Evolutionary conservation across 106 monocot genomes (phyloP).

Genomic region (Dendrobium officinale): DNA sequence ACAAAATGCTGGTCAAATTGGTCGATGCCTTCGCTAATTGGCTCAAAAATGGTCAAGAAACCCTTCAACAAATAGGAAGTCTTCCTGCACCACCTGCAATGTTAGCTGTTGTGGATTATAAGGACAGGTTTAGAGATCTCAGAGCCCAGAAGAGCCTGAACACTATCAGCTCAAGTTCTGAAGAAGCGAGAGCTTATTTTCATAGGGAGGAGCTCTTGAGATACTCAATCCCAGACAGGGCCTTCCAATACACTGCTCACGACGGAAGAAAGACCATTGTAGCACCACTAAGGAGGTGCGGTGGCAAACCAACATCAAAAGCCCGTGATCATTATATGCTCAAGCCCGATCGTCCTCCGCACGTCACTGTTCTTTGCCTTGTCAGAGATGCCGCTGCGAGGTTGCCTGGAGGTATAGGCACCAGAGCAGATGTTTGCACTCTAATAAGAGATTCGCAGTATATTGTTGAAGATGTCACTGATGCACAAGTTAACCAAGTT

Average conservation of each 20-base stretch:
- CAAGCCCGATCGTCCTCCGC: conserved; percentile 77
- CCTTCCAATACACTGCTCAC: conserved; percentile 76
- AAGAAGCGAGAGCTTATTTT: conserved; percentile 78
- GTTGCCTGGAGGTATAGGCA: conserved; percentile 90
- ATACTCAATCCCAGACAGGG: conserved; percentile 88
- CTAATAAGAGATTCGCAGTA: conserved; percentile 90
- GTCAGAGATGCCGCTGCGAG: conserved; percentile 94
- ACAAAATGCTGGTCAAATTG: conserved; percentile 93
- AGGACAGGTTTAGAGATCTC: conserved; percentile 88
- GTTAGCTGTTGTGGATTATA: conserved; percentile 52
- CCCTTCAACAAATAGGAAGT: conserved; percentile 83
- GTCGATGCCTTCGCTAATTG: conserved; percentile 99
- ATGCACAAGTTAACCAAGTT: conserved; percentile 75
- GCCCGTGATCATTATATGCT: conserved; percentile 97
- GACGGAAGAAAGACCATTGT: conserved; percentile 91
- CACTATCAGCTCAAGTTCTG: conserved; percentile 79
- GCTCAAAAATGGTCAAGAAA: conserved; percentile 88
- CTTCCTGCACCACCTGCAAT: conserved; percentile 73
- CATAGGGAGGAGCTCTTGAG: conserved; percentile 68
- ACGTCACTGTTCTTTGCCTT: conserved; percentile 92
- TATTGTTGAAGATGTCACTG: conserved; percentile 74
- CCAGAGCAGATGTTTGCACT: conserved; percentile 93
- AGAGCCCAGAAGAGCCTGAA: conserved; percentile 88
- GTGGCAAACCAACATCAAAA: conserved; percentile 96
- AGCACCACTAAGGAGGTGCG: conserved; percentile 88